These are phyloP conservation scores for Kurtzmaniella quercitrusa DNA, from an alignment of 1,139 yeast genomes.

Conservation along the genomic window DNA sequence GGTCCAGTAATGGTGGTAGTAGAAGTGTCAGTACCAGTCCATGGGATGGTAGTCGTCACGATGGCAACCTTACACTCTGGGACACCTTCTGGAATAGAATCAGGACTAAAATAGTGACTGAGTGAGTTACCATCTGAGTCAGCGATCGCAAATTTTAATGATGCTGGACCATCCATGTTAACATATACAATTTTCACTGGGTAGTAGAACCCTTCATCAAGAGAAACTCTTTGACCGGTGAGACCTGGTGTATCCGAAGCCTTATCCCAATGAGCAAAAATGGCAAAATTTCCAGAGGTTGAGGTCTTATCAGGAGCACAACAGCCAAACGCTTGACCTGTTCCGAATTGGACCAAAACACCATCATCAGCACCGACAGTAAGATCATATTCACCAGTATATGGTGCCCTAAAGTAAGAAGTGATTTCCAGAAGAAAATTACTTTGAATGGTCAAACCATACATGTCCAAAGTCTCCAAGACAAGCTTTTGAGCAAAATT, in stretches of 20 bases:
- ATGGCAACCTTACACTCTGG: neutral
- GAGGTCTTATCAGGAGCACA: slow-evolving; percentile 12
- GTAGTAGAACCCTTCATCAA: slow-evolving; percentile 7
- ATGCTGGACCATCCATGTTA: slow-evolving; percentile 1
- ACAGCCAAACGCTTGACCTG: slow-evolving; percentile 19
- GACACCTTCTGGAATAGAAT: neutral
- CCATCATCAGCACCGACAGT: slow-evolving; percentile 16
- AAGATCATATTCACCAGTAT: neutral
- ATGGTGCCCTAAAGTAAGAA: neutral
- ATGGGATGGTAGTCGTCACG: neutral
- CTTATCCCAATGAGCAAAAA: slow-evolving; percentile 10
- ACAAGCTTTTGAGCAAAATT: neutral
- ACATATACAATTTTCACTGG: slow-evolving; percentile 17
- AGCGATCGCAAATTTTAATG: neutral
- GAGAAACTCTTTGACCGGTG: neutral
- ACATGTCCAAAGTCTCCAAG: neutral
- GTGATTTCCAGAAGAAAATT: neutral
- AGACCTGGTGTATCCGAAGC: neutral
- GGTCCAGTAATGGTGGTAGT: slow-evolving; percentile 7
- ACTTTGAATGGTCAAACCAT: neutral
- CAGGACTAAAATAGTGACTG: neutral
- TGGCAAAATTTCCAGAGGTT: slow-evolving; percentile 6
- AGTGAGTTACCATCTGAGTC: slow-evolving; percentile 3
- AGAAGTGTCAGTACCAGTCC: neutral
- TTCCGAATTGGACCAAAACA: slow-evolving; percentile 17